A percentile compares a stretch with the other conserved stretches of the same genome.
Evolutionary conservation across 2,329 filamentous ascomycete genomes (phyloP).

Genomic region (Kalaharituber pfeilii): DNA sequence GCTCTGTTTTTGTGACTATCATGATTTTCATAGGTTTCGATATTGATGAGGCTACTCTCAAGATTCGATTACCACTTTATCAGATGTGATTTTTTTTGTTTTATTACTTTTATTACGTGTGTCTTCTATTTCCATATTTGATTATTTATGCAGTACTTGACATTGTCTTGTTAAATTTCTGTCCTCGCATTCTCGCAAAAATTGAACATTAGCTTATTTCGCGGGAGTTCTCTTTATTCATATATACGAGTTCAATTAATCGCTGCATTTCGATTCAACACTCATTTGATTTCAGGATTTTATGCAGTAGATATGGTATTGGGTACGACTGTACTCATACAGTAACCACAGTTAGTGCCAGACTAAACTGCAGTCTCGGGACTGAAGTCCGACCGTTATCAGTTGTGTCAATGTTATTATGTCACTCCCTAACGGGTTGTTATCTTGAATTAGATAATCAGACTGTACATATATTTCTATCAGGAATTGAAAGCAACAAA

Average conservation of each 20-base stretch:
- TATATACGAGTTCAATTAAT: neutral
- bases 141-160: too few species aligned
- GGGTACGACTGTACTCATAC: too few species aligned
- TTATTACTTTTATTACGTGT: constrained; percentile 9
- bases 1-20: neutral
- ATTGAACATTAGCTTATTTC: neutral
- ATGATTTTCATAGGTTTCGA: constrained; percentile 1
- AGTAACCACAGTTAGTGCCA: too few species aligned
- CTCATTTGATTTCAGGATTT: too few species aligned
- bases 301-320: too few species aligned
- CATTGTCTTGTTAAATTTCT: constrained; percentile 9
- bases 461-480: neutral
- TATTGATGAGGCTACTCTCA: constrained; percentile 1
- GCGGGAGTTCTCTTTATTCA: neutral
- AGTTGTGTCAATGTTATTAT: neutral
- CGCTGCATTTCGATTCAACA: neutral
- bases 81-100: constrained; percentile 6
- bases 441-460: neutral
- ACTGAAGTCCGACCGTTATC: too few species aligned
- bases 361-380: too few species aligned
- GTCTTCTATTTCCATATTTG: too few species aligned
- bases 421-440: neutral
- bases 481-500: neutral
- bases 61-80: constrained; percentile 1
- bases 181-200: neutral